A percentile compares a stretch with the other conserved stretches of the same genome.
Evolutionary conservation across 2,329 filamentous ascomycete species (phyloP).

Genomic region (Paecilomyces sp.): DNA sequence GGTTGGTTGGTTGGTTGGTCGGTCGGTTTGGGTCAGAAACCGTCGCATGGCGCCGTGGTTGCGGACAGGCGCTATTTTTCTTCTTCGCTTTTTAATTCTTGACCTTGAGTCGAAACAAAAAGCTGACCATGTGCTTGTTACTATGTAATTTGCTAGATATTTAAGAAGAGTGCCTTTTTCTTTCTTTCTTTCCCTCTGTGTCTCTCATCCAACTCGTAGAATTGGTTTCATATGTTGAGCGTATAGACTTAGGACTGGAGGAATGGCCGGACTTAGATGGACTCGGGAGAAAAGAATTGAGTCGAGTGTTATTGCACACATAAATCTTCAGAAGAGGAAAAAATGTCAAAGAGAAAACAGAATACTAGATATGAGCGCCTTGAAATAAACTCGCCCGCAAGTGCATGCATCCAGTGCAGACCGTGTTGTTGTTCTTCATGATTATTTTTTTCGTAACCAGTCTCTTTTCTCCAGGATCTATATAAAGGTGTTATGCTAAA

Average conservation of each 20-base stretch:
- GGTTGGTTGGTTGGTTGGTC: constrained; percentile 7
- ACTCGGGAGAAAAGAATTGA: background rate
- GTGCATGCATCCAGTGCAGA: background rate
- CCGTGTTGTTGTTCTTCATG: background rate
- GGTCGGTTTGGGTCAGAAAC: constrained; percentile 3
- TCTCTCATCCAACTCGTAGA: background rate
- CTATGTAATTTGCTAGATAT: background rate
- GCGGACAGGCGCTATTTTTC: background rate
- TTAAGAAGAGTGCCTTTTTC: background rate
- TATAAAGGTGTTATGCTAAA: background rate
- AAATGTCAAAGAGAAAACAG: background rate
- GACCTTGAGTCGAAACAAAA: background rate
- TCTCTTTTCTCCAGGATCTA: background rate
- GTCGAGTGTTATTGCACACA: too few relatives aligned
- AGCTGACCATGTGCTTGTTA: background rate
- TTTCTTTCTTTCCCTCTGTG: background rate
- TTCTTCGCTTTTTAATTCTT: background rate
- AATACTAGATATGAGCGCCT: background rate
- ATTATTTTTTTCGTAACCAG: background rate
- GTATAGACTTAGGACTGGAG: background rate
- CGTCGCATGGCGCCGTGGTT: background rate
- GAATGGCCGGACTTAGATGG: background rate
- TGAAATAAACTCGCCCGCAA: background rate
- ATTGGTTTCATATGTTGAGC: background rate
- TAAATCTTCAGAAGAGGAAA: background rate